phyloP scores from a whole-genome alignment of 2,329 filamentous ascomycete genomes.

The Trichoderma asperellum region DNA sequence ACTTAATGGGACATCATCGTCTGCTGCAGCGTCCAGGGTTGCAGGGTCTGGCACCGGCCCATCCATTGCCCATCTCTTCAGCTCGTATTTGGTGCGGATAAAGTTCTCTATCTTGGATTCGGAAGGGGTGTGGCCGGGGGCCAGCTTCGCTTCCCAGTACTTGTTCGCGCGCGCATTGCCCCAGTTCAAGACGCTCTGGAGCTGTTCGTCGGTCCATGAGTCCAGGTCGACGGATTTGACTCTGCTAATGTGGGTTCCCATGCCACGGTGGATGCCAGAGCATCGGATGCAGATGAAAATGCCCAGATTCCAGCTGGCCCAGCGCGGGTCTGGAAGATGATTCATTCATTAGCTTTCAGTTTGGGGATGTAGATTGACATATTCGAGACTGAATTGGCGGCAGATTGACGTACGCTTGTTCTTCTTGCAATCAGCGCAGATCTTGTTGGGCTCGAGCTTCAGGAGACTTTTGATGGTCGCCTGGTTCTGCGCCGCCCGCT shows the following conservation, averaged over 20 bases:
- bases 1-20: conserved; percentile 75
- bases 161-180: conserved; percentile 96
- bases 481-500: conserved; percentile 90
- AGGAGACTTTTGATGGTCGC: conserved; percentile 91
- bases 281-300: conserved; percentile 98
- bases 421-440: conserved; percentile 96
- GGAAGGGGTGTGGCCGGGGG: conserved; percentile 86
- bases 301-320: conserved; percentile 98
- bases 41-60: conserved; percentile 92
- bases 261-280: conserved; percentile 96
- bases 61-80: conserved; percentile 99
- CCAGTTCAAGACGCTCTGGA: conserved; percentile 92
- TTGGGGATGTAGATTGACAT: neutral
- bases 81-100: conserved; percentile 97
- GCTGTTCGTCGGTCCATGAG: conserved; percentile 97
- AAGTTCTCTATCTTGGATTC: conserved; percentile 99
- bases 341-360: neutral
- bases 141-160: conserved; percentile 97
- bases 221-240: conserved; percentile 99
- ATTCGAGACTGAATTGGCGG: neutral
- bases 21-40: conserved; percentile 78
- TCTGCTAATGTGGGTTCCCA: conserved; percentile 97
- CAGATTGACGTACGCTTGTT: conserved; percentile 78
- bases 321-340: conserved; percentile 76
- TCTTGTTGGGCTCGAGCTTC: conserved; percentile 94